phyloP scores from a whole-genome alignment of 2,329 filamentous ascomycete species.

The Capronia americana region DNA sequence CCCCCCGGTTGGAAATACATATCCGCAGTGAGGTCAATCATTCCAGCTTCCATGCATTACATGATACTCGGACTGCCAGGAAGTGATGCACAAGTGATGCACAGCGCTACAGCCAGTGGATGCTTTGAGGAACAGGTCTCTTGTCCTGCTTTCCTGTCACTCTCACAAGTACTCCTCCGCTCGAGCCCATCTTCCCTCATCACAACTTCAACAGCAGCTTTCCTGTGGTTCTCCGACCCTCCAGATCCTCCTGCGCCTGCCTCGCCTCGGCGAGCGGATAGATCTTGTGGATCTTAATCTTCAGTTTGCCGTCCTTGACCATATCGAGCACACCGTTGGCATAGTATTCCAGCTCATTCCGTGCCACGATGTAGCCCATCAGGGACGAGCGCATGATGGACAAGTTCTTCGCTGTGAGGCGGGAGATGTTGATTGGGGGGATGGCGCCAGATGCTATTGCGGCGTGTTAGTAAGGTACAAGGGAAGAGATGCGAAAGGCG shows the following conservation, averaged over 20 bases:
- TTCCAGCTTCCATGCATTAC: background rate
- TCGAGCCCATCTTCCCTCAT: background rate
- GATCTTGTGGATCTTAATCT: conserved; percentile 74
- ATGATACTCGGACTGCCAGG: background rate
- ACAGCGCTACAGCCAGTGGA: background rate
- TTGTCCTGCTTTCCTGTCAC: background rate
- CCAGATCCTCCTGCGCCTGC: conserved; percentile 77
- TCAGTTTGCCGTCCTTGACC: conserved; percentile 71
- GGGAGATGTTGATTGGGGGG: conserved; percentile 67
- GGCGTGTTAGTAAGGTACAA: background rate
- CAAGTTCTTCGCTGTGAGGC: conserved; percentile 74
- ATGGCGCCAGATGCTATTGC: conserved; percentile 64
- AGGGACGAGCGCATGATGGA: conserved; percentile 77
- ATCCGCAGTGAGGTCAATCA: background rate
- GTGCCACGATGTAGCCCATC: conserved; percentile 71
- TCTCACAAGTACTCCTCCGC: background rate
- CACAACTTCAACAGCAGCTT: conserved; percentile 77
- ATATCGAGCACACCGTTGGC: conserved; percentile 74
- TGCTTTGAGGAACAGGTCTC: background rate
- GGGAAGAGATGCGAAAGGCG: background rate
- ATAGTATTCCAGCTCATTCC: conserved; percentile 75
- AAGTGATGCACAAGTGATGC: background rate
- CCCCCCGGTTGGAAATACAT: background rate
- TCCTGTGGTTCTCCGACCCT: conserved; percentile 80
- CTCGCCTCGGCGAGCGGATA: conserved; percentile 77